Conservation (phyloP, 257 asterid genomes). For the Gentiana straminea region DNA sequence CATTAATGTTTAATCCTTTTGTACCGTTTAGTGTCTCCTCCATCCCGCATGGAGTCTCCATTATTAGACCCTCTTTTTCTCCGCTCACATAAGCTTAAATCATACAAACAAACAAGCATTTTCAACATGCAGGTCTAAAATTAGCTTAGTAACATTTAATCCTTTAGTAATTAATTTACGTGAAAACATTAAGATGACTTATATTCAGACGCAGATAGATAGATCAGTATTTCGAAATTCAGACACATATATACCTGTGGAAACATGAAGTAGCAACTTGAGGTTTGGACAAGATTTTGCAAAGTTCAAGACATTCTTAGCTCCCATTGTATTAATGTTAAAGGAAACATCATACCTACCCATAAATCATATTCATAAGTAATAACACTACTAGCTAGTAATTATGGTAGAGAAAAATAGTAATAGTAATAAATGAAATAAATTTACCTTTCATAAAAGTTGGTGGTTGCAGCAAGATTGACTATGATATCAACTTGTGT, state of each 20-base stretch:
- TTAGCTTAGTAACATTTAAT: no score
- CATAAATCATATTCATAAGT: neutral
- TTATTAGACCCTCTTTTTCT: slow-evolving; percentile 25
- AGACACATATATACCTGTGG: slow-evolving; percentile 46
- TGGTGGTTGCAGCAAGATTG: slow-evolving; percentile 86
- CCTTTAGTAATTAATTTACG: no score
- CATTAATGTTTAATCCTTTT: slow-evolving; percentile 23
- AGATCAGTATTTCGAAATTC: neutral
- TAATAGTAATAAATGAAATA: neutral
- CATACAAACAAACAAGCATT: neutral
- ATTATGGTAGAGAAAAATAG: no score
- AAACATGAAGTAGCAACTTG: slow-evolving; percentile 57
- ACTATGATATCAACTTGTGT: slow-evolving; percentile 61
- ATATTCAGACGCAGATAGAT: neutral
- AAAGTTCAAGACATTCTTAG: slow-evolving; percentile 48
- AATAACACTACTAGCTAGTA: neutral
- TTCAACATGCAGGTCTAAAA: neutral
- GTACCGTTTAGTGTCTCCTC: slow-evolving; percentile 31
- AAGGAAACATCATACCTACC: slow-evolving; percentile 65
- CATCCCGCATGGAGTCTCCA: slow-evolving; percentile 22
- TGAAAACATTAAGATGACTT: no score
- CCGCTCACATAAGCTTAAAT: slow-evolving; percentile 35
- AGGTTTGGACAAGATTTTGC: slow-evolving; percentile 38
- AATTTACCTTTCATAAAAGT: slow-evolving; percentile 75
- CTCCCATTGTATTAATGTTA: slow-evolving; percentile 58